Evolutionary conservation across 768 basidiomycete species (phyloP), one percentile per base, ranked within the genome.

Genomic region (Boletellus emodensis): DNA sequence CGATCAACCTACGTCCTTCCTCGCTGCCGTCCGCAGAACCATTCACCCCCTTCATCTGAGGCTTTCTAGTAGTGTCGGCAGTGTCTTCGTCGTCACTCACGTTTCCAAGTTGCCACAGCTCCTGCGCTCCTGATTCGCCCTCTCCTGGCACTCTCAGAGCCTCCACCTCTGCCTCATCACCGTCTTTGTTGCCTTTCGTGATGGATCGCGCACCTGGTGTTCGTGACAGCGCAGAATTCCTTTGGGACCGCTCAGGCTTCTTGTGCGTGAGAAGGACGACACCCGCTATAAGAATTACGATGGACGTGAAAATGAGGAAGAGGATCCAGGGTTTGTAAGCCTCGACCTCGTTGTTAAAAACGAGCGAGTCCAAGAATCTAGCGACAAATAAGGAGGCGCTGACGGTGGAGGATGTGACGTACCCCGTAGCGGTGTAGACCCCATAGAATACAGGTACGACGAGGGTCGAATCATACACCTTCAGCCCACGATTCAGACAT

Each of bases 381-480:
- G 14, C 8, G 22, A 41, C 47, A 34, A 28, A 46, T 62, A 14
- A 60, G 39, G 49, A 46, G 10, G 44, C 34, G 38, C 48, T 22
- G 45, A 34, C 20, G 7, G 1, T 10, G 24, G 32, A 26, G 18
- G 15, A 46, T n/a, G n/a, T 3, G 34, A 70, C 78, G 40, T 64
- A 89, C 81, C 90, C 90, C 20, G 81, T 77, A 3, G 87, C 87
- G 0, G 91, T 94, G 62, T 94, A 94, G 10, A 93, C 84, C 10
- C 92, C 92, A 63, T 95, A 97, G 65, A 97, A 96, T 13, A 94
- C 85, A 0, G 95, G 94, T 0, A 96, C 94, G 15, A 96, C 92
- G 1, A 96, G 69, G 0, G 90, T 91, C 15, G 88, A 90, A 61
- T 93, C 94, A 58, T 94, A 94, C 9, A 90, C 85, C 61, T 83